These are phyloP conservation scores for Orbilia javanica DNA, from an alignment of 2,329 filamentous ascomycete genomes.

Conservation along the genomic window DNA sequence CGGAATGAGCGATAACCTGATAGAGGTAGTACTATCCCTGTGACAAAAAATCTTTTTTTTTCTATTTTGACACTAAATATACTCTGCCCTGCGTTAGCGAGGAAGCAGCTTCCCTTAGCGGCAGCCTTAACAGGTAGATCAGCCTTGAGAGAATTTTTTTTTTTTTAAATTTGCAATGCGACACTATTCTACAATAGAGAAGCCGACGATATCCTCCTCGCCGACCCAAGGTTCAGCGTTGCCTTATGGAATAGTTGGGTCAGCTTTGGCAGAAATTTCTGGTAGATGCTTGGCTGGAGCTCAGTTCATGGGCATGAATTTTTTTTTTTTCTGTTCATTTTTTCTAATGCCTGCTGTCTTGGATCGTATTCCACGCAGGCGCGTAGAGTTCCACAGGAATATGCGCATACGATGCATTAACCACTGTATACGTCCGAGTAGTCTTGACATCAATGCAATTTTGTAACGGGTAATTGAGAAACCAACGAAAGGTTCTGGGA, in stretches of 20 bases:
- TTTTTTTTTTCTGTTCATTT: not conserved
- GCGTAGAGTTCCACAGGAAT: no score
- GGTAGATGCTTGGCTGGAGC: slow-evolving; percentile 24
- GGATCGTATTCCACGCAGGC: not conserved
- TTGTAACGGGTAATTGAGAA: no score
- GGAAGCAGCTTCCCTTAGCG: slow-evolving; percentile 35
- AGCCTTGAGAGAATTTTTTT: slow-evolving; percentile 24
- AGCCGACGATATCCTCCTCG: slow-evolving; percentile 56
- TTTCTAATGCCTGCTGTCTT: not conserved
- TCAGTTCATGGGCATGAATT: slow-evolving; percentile 1
- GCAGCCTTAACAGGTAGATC: slow-evolving; percentile 5
- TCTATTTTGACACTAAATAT: slow-evolving; percentile 37
- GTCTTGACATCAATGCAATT: not conserved
- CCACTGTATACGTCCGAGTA: no score
- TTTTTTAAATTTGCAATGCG: no score
- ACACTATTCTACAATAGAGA: slow-evolving; percentile 3
- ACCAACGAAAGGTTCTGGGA: not conserved
- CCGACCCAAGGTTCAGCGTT: slow-evolving; percentile 53
- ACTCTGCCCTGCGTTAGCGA: slow-evolving; percentile 49
- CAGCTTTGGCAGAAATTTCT: slow-evolving; percentile 25
- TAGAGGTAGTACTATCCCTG: slow-evolving; percentile 24
- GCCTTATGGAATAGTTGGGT: slow-evolving; percentile 22
- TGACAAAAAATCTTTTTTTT: slow-evolving; percentile 25
- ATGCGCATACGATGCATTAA: not conserved
- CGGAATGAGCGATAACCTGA: slow-evolving; percentile 25